These are phyloP conservation scores for Cupressus sempervirens DNA, from an alignment of 75 land plant genomes.

Conservation along the genomic window DNA sequence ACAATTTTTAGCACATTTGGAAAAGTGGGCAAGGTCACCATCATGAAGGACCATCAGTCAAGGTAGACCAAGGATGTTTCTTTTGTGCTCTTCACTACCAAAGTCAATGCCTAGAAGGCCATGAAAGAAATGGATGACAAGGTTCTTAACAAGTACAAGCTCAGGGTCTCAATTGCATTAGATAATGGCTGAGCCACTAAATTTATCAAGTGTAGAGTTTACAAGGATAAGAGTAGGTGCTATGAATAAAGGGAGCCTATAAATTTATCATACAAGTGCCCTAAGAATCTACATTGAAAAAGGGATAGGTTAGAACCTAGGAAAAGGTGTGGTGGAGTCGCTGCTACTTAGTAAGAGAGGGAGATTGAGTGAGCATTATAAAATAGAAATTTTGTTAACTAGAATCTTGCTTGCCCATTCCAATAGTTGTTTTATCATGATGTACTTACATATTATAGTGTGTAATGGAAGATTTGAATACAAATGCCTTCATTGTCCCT, in stretches of 20 bases:
- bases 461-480: too few relatives aligned
- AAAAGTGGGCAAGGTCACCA: background rate
- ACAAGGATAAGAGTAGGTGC: slow-evolving; percentile 90
- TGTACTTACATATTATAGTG: too few relatives aligned
- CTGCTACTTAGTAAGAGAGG: slow-evolving; percentile 14
- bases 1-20: slow-evolving; percentile 6
- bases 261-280: slow-evolving; percentile 91
- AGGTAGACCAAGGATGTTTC: slow-evolving; percentile 54
- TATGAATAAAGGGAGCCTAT: slow-evolving; percentile 93
- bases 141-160: slow-evolving; percentile 57
- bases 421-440: too few relatives aligned
- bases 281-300: slow-evolving; percentile 66
- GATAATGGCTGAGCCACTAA: slow-evolving; percentile 92
- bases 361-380: too few relatives aligned
- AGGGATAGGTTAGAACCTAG: slow-evolving; percentile 66
- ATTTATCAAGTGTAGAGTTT: slow-evolving; percentile 72
- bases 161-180: slow-evolving; percentile 68
- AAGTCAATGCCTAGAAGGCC: slow-evolving; percentile 64
- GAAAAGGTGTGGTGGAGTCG: slow-evolving; percentile 15
- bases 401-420: too few relatives aligned
- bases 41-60: slow-evolving; percentile 71
- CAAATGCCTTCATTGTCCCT: too few relatives aligned
- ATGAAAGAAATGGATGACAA: slow-evolving; percentile 61
- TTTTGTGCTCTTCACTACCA: slow-evolving; percentile 75
- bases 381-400: too few relatives aligned